Base-by-base conservation (phyloP, 2,329 filamentous ascomycete species). In the Verticillium klebahnii region DNA sequence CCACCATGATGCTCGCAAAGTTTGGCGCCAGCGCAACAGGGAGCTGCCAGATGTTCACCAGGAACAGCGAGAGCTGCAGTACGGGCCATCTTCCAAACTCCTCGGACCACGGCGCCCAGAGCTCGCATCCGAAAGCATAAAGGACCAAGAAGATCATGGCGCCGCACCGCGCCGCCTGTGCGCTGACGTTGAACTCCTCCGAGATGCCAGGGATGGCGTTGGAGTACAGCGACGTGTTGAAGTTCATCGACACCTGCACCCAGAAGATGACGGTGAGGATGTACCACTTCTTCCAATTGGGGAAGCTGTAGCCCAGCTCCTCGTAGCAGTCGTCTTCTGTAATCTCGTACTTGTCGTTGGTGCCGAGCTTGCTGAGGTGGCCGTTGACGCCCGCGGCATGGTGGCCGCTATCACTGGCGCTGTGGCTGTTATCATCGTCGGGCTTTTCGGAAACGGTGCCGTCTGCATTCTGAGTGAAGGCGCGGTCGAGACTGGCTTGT, bases 91-190 rank as follows among this genome's bases (percentile, higher is more conserved):
- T 85, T 23, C 92, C 92, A 58, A 94, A 80, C 69, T 95, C 92
- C 72, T 96, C 92, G 56, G 86, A 90, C 90, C 91, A 95, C 0
- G 92, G 92, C 0, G 92, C 92, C 92, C 92, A 95, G 0, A 94
- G 82, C 74, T 95, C 92, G 72, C 92, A 95, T 39, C 92, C 92
- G 71, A 95, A 93, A 40, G 91, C 91, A 72, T 96, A 95, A 2
- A 88, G 74, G 58, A 95, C 82, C 45, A 96, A 77, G 77, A 94
- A 95, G 65, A 93, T 85, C 77, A 90, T 89, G 63, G 90, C 89
- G 71, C 91, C 91, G 61, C 85, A 84, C 60, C 90, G 85, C 5
- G 88, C 90, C 4, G 84, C 86, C 72, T 92, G 89, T 32, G 78
- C 77, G 64, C 86, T 89, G 64, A 94, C 87, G 56, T 76, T 67